Conservation (phyloP, 2,329 filamentous ascomycete species). For the Cladosporium sp. region DNA sequence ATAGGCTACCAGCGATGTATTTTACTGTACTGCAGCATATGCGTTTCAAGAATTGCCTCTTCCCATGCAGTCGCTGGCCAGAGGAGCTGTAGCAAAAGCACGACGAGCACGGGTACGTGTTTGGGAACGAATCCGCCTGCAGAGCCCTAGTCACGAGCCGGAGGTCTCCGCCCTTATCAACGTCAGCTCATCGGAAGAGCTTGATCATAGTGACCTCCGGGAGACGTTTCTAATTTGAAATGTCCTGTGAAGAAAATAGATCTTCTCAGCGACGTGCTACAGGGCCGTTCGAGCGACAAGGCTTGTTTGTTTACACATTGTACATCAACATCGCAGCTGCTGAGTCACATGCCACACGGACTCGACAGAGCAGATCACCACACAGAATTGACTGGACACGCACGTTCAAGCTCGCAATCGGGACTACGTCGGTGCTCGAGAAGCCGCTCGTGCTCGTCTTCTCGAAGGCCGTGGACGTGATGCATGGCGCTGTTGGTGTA, state of each 20-base stretch:
- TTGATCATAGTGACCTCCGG: background rate
- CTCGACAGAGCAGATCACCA: background rate
- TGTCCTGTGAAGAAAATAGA: background rate
- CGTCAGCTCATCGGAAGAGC: background rate
- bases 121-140: background rate
- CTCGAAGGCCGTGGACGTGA: background rate
- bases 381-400: background rate
- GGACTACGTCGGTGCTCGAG: background rate
- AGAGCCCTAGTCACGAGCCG: background rate
- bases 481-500: background rate
- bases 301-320: background rate
- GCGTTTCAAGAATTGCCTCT: too few species aligned
- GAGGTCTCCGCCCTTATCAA: background rate
- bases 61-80: too few species aligned
- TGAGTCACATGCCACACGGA: background rate
- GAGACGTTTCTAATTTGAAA: background rate
- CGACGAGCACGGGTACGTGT: background rate
- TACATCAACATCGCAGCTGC: background rate
- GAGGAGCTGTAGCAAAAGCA: too few species aligned
- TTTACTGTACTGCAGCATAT: too few species aligned
- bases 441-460: background rate
- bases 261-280: background rate
- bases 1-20: too few species aligned
- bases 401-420: background rate
- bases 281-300: background rate